Conservation (phyloP, 371 early-diverging fungal genomes). For the Syncephalastrum contaminatum region DNA sequence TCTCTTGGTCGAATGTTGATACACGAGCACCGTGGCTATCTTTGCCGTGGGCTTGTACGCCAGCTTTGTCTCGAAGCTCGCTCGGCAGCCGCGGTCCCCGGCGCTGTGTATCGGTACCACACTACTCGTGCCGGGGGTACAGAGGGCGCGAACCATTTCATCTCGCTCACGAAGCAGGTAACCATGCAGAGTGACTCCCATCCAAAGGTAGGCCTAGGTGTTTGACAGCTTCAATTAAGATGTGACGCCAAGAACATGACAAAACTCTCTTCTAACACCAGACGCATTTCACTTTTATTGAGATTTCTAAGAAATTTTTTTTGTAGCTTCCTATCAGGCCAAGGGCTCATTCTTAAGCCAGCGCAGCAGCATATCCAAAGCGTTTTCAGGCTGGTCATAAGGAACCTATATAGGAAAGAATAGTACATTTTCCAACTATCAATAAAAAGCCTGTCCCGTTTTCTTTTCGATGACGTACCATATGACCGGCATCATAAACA, state of each 20-base stretch:
- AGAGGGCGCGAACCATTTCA: constrained; percentile 42
- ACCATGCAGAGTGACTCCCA: constrained; percentile 21
- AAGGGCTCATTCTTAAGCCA: constrained; percentile 40
- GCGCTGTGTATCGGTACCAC: constrained; percentile 39
- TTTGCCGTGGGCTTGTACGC: constrained; percentile 39
- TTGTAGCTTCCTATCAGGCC: background rate
- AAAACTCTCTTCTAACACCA: too few species aligned
- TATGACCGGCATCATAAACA: constrained; percentile 85
- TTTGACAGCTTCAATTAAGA: constrained; percentile 7
- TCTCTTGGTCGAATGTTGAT: constrained; percentile 28
- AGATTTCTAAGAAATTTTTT: too few species aligned
- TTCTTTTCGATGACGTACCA: constrained; percentile 40
- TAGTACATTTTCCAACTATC: background rate
- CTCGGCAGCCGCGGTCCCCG: constrained; percentile 30
- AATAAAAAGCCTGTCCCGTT: background rate
- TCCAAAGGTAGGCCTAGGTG: constrained; percentile 33
- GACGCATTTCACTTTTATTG: too few species aligned
- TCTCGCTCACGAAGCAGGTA: constrained; percentile 28
- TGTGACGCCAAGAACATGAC: too few species aligned
- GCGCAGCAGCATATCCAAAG: constrained; percentile 52
- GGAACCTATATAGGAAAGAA: constrained; percentile 35
- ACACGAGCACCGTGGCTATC: constrained; percentile 30
- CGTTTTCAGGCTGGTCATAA: constrained; percentile 58
- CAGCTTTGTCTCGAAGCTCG: constrained; percentile 33
- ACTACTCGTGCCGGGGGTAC: constrained; percentile 40